Evolutionary conservation across 1,284 basidiomycete genomes (phyloP).

Genomic region (Austropuccinia psidii): DNA sequence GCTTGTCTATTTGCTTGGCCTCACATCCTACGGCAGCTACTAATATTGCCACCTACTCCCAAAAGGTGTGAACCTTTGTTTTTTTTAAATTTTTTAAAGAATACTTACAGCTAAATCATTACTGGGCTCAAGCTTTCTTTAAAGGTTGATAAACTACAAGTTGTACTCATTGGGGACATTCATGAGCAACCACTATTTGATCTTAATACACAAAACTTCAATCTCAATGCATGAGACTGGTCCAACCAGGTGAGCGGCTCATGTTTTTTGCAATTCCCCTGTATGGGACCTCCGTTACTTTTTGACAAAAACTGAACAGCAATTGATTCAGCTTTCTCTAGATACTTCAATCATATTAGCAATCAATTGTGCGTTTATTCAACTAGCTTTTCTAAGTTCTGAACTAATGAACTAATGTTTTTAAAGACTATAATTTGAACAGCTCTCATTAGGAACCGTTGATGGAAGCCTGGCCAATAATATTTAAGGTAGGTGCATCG

Average conservation of each 20-base stretch:
- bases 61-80: no score
- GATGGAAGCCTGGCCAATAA: constrained; percentile 92
- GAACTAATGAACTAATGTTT: constrained; percentile 19
- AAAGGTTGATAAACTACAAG: constrained; percentile 78
- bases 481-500: constrained; percentile 56
- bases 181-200: constrained; percentile 93
- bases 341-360: constrained; percentile 71
- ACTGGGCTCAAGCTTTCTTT: no score
- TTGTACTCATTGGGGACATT: constrained; percentile 87
- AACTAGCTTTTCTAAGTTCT: constrained; percentile 40
- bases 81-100: no score
- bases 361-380: constrained; percentile 58
- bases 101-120: no score
- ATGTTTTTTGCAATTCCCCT: no score
- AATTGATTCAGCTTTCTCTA: constrained; percentile 61
- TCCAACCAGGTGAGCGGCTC: constrained; percentile 67
- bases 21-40: not conserved
- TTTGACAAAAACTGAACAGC: not conserved
- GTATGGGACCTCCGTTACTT: constrained; percentile 27
- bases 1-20: not conserved
- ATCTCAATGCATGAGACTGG: constrained; percentile 80
- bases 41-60: not conserved
- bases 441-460: constrained; percentile 99
- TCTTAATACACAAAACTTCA: constrained; percentile 75
- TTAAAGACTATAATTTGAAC: constrained; percentile 76